A percentile compares a stretch with the other conserved stretches of the same genome.
phyloP scores from a whole-genome alignment of 73 alveolate species.

The Paramecium caudatum region DNA sequence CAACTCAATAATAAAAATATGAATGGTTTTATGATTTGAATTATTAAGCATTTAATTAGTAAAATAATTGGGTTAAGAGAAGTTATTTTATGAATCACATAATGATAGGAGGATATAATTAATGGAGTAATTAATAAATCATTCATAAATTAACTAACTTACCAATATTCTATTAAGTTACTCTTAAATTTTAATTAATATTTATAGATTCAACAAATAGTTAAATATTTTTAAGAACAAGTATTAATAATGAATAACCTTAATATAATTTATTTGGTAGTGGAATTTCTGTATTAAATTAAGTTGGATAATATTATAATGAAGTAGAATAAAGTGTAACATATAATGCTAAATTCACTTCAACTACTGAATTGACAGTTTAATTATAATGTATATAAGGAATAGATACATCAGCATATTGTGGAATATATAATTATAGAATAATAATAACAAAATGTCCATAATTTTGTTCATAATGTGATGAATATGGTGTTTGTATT shows the following conservation, averaged over 20 bases:
- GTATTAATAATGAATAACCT: background rate
- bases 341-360: background rate
- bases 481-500: background rate
- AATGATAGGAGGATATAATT: conserved; percentile 33
- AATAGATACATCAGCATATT: background rate
- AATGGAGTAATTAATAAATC: conserved; percentile 8
- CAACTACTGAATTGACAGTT: background rate
- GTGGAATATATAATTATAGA: conserved; percentile 12
- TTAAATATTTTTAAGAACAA: background rate
- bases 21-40: background rate
- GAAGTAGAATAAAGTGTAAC: background rate
- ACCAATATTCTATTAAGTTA: background rate
- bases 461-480: conserved; percentile 7
- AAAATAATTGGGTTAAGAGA: background rate
- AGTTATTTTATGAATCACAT: background rate
- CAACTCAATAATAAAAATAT: background rate
- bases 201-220: conserved; percentile 1
- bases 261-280: background rate
- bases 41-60: background rate
- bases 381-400: conserved; percentile 17
- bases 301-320: conserved; percentile 22
- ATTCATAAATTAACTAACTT: background rate
- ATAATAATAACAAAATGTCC: background rate
- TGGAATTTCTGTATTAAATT: conserved; percentile 28
- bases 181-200: background rate